Evolutionary conservation across 192 early-diverging fungal genomes (phyloP).

Genomic region (Powellomyces hirtus): DNA sequence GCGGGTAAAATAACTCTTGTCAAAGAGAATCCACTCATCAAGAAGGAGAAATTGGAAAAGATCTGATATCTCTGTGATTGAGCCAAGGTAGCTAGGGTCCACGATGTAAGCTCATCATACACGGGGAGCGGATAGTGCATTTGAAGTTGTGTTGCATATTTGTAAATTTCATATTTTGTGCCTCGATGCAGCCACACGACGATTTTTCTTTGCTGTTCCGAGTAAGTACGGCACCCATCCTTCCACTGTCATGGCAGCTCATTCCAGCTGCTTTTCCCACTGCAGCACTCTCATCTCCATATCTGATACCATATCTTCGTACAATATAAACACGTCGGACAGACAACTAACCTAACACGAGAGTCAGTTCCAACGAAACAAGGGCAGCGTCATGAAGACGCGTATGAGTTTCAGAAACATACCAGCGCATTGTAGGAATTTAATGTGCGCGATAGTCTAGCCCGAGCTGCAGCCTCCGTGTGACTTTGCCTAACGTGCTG

Average conservation of each 20-base stretch:
- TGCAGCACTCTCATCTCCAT: slow-evolving; percentile 16
- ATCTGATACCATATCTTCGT: slow-evolving; percentile 16
- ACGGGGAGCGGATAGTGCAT: too few relatives aligned
- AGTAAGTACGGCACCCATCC: too few relatives aligned
- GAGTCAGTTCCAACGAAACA: background rate
- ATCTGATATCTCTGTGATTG: too few relatives aligned
- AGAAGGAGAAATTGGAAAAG: slow-evolving; percentile 47
- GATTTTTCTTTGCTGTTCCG: too few relatives aligned
- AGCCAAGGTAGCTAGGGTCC: too few relatives aligned
- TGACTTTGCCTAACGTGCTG: background rate
- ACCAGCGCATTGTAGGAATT: slow-evolving; percentile 15
- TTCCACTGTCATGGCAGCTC: too few relatives aligned
- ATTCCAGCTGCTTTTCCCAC: slow-evolving; percentile 7
- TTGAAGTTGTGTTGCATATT: too few relatives aligned
- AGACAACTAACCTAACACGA: slow-evolving; percentile 7
- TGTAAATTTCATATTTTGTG: too few relatives aligned
- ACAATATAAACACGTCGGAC: slow-evolving; percentile 27
- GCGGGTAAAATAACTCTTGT: slow-evolving; percentile 37
- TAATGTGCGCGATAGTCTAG: background rate
- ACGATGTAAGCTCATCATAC: too few relatives aligned
- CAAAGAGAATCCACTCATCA: slow-evolving; percentile 55
- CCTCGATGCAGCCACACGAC: too few relatives aligned
- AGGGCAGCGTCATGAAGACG: background rate
- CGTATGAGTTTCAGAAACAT: background rate
- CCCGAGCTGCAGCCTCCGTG: background rate